A percentile compares a stretch with the other conserved stretches of the same genome.
Evolutionary conservation across 31 red algal genomes (phyloP).

Genomic region (Endocladia muricata): DNA sequence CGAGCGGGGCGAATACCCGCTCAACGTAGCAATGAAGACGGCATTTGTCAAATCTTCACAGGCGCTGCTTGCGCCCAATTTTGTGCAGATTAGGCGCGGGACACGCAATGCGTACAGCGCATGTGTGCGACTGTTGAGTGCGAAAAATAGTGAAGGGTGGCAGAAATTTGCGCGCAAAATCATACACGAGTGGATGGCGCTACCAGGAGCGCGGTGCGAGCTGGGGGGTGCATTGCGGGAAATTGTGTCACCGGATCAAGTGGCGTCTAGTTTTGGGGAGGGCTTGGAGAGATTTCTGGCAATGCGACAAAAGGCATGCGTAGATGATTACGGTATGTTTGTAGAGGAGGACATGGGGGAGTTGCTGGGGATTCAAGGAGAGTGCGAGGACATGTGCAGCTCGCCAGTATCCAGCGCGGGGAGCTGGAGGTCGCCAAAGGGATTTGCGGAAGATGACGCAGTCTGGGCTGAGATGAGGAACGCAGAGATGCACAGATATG

Average conservation of each 20-base stretch:
- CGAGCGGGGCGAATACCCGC: neutral
- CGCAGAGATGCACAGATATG: too few species aligned
- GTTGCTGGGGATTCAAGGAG: neutral
- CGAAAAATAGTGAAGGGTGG: constrained; percentile 9
- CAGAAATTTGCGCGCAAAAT: neutral
- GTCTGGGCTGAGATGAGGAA: too few species aligned
- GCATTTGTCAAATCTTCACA: neutral
- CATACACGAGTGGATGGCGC: neutral
- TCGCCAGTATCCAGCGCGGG: neutral
- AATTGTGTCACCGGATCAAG: neutral
- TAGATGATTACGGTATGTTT: constrained; percentile 59
- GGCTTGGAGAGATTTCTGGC: constrained; percentile 3
- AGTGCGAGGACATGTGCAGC: neutral
- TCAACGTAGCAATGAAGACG: constrained; percentile 18
- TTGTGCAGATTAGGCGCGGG: neutral
- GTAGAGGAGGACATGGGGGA: constrained; percentile 23
- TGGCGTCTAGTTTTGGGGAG: neutral
- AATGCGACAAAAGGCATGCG: neutral
- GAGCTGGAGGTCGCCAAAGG: too few species aligned
- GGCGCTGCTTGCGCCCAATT: constrained; percentile 10
- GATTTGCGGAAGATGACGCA: too few species aligned
- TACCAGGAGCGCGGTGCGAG: constrained; percentile 29
- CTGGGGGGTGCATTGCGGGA: constrained; percentile 1
- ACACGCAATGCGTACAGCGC: constrained; percentile 1
- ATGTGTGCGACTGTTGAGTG: constrained; percentile 7